These are phyloP conservation scores for Pleurozium schreberi DNA, from an alignment of 225 moss, liverwort and hornwort species.

Conservation along the genomic window DNA sequence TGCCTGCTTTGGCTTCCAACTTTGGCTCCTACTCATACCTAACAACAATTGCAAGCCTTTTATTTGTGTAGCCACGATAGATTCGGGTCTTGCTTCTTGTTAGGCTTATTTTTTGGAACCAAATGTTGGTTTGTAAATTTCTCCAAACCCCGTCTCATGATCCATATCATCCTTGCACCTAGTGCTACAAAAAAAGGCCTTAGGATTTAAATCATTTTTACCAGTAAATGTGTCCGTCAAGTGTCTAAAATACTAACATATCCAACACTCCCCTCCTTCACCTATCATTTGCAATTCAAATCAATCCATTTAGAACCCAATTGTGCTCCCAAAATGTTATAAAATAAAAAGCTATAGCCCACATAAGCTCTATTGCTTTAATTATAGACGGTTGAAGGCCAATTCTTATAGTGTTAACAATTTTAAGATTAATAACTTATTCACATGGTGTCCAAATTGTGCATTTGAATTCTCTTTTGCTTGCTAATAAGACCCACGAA, in stretches of 20 bases:
- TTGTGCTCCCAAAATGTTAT: no score
- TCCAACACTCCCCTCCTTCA: not conserved
- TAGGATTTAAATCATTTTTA: not conserved
- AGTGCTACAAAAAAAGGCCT: not conserved
- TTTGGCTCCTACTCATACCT: not conserved
- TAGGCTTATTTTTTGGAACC: rapidly evolving
- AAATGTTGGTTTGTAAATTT: not conserved
- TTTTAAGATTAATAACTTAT: no score
- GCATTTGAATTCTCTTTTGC: no score
- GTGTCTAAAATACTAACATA: not conserved
- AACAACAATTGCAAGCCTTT: not conserved
- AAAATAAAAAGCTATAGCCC: no score
- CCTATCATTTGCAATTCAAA: not conserved
- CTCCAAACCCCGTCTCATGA: rapidly evolving
- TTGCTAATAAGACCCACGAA: no score
- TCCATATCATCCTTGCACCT: not conserved
- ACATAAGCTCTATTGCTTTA: no score
- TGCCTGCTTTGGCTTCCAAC: rapidly evolving
- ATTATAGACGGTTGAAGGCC: no score
- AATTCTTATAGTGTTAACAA: no score
- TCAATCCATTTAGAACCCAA: not conserved
- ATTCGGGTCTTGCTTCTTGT: not conserved
- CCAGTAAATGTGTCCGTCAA: not conserved
- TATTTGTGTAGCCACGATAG: not conserved
- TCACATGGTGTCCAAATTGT: no score